Evolutionary conservation across 2,329 filamentous ascomycete species (phyloP).

Genomic region (Polytolypa hystricis): DNA sequence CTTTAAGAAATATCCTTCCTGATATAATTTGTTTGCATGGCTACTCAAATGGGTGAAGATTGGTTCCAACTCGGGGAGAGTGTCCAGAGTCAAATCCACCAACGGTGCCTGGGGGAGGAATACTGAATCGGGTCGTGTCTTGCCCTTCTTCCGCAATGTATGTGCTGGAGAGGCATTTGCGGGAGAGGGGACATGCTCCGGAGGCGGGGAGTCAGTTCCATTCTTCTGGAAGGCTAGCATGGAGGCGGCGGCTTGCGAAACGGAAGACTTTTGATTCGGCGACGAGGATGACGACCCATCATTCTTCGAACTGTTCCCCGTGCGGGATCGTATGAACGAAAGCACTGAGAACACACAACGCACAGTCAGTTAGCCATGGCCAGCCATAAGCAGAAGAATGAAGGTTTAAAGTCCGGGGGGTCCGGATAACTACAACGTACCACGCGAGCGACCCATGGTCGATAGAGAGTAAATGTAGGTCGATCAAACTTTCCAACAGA

Average conservation of each 20-base stretch:
- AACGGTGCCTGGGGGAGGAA: slow-evolving; percentile 73
- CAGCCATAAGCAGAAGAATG: too few species aligned
- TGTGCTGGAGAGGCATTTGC: background rate
- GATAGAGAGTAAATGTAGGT: background rate
- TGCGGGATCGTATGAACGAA: slow-evolving; percentile 1
- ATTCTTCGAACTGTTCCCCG: background rate
- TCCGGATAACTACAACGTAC: slow-evolving; percentile 4
- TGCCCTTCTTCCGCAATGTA: slow-evolving; percentile 22
- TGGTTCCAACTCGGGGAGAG: slow-evolving; percentile 73
- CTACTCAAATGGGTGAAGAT: slow-evolving; percentile 91
- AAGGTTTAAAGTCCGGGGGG: too few species aligned
- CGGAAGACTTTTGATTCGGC: background rate
- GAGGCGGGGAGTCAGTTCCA: background rate
- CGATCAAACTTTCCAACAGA: too few species aligned
- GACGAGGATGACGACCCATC: background rate
- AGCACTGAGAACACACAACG: slow-evolving; percentile 4
- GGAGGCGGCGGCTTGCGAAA: background rate
- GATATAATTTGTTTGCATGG: slow-evolving; percentile 92
- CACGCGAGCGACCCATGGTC: slow-evolving; percentile 10
- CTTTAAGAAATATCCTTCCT: slow-evolving; percentile 96
- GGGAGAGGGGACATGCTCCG: background rate
- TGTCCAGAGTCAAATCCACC: slow-evolving; percentile 77
- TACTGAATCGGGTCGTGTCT: slow-evolving; percentile 71
- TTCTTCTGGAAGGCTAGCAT: background rate
- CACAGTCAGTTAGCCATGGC: background rate